These are phyloP conservation scores for Cardiospermum halicacabum DNA, from an alignment of 345 rosid genomes.

Conservation along the genomic window DNA sequence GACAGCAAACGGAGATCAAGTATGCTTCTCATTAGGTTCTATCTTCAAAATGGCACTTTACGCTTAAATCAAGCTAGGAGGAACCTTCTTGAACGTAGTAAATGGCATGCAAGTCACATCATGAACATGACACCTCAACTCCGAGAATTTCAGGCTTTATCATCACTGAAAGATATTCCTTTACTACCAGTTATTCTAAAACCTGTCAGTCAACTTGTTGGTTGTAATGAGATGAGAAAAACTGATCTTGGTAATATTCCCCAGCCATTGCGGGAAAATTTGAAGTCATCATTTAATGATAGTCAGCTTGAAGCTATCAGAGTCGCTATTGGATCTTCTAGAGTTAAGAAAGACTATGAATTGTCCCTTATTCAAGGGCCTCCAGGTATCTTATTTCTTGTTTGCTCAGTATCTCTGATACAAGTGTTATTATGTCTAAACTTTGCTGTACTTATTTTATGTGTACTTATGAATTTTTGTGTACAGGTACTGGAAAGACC, in stretches of 20 bases:
- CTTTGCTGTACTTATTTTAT: conserved; percentile 6
- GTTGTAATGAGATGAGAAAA: conserved; percentile 32
- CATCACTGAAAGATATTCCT: conserved; percentile 68
- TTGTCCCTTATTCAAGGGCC: conserved; percentile 97
- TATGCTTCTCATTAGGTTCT: conserved; percentile 68
- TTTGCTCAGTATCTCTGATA: neutral
- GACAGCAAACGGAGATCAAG: conserved; percentile 68
- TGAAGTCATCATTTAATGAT: conserved; percentile 78
- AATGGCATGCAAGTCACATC: conserved; percentile 90
- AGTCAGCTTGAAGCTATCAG: conserved; percentile 84
- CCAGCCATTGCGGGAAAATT: conserved; percentile 52
- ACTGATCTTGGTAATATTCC: conserved; percentile 48
- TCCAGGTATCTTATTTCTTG: conserved; percentile 55
- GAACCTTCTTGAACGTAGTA: conserved; percentile 88
- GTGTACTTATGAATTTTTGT: neutral
- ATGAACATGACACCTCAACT: conserved; percentile 89
- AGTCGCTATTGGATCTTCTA: conserved; percentile 51
- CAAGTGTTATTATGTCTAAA: neutral
- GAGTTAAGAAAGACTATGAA: conserved; percentile 47
- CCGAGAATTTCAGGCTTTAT: conserved; percentile 92
- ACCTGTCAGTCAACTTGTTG: conserved; percentile 42
- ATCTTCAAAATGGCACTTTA: conserved; percentile 68
- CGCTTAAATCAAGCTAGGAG: conserved; percentile 87
- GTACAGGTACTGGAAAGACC: conserved; percentile 91
- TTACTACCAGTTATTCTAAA: conserved; percentile 66